Evolutionary conservation across 176 grass and related monocot genomes (phyloP).

Genomic region (Zoysia japonica): DNA sequence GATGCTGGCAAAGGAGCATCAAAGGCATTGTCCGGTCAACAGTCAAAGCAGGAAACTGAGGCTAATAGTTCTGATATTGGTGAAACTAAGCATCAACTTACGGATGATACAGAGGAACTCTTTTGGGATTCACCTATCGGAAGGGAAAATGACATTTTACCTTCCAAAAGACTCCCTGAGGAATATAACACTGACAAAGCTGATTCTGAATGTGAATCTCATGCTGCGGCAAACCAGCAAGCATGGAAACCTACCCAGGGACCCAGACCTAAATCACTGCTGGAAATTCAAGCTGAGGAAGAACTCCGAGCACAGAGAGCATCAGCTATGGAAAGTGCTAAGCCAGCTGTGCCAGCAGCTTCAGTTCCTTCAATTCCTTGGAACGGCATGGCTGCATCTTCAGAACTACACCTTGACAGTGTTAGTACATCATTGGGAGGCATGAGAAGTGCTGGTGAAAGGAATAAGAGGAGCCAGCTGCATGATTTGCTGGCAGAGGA

Average conservation of each 20-base stretch:
- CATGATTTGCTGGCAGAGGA: constrained; percentile 94
- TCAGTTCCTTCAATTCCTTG: constrained; percentile 53
- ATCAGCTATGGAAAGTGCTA: constrained; percentile 38
- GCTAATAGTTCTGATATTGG: constrained; percentile 49
- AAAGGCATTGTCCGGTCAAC: constrained; percentile 49
- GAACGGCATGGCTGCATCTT: constrained; percentile 51
- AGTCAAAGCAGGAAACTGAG: constrained; percentile 51
- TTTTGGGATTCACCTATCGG: constrained; percentile 45
- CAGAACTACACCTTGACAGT: constrained; percentile 50
- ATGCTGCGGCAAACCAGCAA: constrained; percentile 39
- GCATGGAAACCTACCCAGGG: constrained; percentile 83
- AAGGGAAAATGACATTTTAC: constrained; percentile 32
- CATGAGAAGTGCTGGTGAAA: constrained; percentile 51
- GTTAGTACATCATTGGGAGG: constrained; percentile 31
- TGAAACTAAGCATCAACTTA: constrained; percentile 50
- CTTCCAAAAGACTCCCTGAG: constrained; percentile 38
- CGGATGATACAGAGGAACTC: constrained; percentile 50
- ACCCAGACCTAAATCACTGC: constrained; percentile 81
- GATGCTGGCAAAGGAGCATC: constrained; percentile 59
- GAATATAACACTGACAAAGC: constrained; percentile 49
- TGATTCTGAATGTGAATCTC: constrained; percentile 58
- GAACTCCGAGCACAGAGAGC: constrained; percentile 64
- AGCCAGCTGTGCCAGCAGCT: constrained; percentile 25
- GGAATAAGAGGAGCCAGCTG: constrained; percentile 69
- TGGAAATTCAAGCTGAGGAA: constrained; percentile 98